These are phyloP conservation scores for Fistulinella cinereoalba DNA, from an alignment of 1,284 basidiomycete species.

Conservation along the genomic window DNA sequence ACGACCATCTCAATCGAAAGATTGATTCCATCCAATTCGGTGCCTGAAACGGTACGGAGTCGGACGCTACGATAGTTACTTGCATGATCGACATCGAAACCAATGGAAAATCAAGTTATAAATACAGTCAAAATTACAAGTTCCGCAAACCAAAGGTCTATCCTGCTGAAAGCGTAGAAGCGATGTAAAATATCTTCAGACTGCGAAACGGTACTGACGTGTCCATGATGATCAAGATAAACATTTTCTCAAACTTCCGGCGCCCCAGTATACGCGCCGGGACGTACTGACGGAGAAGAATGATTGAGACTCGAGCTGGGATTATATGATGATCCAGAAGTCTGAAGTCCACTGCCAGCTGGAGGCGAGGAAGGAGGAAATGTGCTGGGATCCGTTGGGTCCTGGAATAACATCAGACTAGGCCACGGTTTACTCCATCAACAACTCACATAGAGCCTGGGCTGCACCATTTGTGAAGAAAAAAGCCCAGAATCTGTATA, in stretches of 20 bases:
- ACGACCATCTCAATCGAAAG: too few species aligned
- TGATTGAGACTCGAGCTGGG: conserved; percentile 3
- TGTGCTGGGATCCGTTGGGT: conserved; percentile 34
- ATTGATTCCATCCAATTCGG: too few species aligned
- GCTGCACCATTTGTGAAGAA: conserved; percentile 24
- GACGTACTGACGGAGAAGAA: conserved; percentile 9
- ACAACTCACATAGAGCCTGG: conserved; percentile 30
- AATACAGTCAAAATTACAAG: too few species aligned
- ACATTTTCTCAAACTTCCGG: conserved; percentile 26
- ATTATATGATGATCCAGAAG: conserved; percentile 3
- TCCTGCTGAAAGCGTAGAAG: too few species aligned
- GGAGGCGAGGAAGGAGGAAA: conserved; percentile 27
- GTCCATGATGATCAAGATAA: neutral
- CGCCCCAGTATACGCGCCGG: conserved; percentile 23
- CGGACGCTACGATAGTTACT: too few species aligned
- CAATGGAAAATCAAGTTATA: too few species aligned
- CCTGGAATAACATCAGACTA: conserved; percentile 18
- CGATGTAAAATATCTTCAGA: neutral
- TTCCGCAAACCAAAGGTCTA: too few species aligned
- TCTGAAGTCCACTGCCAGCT: conserved; percentile 8
- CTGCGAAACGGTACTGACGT: too few species aligned
- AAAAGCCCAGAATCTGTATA: conserved; percentile 10
- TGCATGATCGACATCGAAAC: too few species aligned
- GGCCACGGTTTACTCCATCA: neutral
- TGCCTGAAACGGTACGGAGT: too few species aligned